Percentiles rank a stretch among this genome's conserved stretches.
Conservation (phyloP, 441 rosid species). For the Sinapis alba region DNA sequence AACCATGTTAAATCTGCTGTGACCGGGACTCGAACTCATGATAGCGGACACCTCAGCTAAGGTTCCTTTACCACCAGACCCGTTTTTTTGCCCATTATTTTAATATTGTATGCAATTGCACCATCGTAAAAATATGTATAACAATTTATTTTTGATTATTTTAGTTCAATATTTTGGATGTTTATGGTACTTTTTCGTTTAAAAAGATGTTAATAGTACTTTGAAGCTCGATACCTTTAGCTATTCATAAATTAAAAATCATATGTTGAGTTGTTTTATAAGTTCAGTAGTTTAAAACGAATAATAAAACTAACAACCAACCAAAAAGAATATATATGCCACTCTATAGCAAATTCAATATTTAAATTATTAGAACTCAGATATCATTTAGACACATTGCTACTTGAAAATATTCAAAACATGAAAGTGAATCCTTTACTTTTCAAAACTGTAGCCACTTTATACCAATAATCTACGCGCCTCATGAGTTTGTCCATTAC, state of each 20-base stretch:
- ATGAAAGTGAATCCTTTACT: no score
- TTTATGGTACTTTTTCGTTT: neutral
- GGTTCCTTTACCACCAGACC: no score
- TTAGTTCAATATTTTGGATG: neutral
- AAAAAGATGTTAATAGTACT: neutral
- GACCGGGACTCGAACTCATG: no score
- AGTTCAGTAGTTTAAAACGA: neutral
- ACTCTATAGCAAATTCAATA: neutral
- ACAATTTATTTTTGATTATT: neutral
- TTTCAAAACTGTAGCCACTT: conserved; percentile 3
- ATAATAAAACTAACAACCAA: neutral
- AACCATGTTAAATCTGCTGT: no score
- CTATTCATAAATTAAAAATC: neutral
- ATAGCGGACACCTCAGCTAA: no score
- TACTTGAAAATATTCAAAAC: neutral
- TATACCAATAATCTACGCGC: neutral
- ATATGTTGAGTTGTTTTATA: neutral
- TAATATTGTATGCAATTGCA: neutral
- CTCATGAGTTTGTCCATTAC: neutral
- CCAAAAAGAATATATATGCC: neutral
- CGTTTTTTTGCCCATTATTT: neutral
- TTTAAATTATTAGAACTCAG: neutral
- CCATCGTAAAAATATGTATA: neutral
- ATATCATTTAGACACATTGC: neutral
- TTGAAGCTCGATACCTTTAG: neutral